Evolutionary conservation across 2,329 filamentous ascomycete genomes (phyloP).

Genomic region (Cordyceps fumosorosea): DNA sequence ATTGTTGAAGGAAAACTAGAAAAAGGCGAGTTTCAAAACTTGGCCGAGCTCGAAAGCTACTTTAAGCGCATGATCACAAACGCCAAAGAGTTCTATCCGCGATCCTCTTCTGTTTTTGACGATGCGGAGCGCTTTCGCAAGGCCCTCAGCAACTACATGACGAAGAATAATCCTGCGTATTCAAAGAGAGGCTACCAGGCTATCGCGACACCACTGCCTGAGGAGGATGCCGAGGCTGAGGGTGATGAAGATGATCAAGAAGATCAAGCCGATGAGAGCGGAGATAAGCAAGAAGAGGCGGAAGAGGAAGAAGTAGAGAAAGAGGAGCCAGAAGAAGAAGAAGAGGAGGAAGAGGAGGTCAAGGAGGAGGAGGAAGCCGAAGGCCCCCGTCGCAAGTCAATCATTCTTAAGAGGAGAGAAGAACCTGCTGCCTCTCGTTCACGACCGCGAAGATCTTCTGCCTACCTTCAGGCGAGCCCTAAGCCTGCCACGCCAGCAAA

Average conservation of each 20-base stretch:
- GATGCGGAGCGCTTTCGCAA: conserved; percentile 85
- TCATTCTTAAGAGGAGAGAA: conserved; percentile 29
- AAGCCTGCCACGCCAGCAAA: conserved; percentile 33
- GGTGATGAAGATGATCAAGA: conserved; percentile 24
- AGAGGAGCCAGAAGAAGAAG: conserved; percentile 28
- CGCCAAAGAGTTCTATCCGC: conserved; percentile 76
- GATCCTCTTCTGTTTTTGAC: conserved; percentile 64
- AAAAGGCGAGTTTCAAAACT: conserved; percentile 58
- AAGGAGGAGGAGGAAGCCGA: conserved; percentile 27
- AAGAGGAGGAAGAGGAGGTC: conserved; percentile 23
- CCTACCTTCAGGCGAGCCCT: conserved; percentile 25
- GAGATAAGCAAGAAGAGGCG: conserved; percentile 16
- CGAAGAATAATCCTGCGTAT: conserved; percentile 79
- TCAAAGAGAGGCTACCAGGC: conserved; percentile 60
- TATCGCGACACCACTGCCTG: conserved; percentile 65
- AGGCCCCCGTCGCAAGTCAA: conserved; percentile 21
- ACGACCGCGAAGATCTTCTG: conserved; percentile 28
- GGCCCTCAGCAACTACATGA: conserved; percentile 82
- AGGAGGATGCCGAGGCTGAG: conserved; percentile 30
- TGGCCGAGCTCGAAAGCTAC: conserved; percentile 74
- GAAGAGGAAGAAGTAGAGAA: conserved; percentile 33
- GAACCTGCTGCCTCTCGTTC: conserved; percentile 23
- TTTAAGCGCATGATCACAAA: conserved; percentile 85
- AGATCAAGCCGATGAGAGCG: conserved; percentile 27
- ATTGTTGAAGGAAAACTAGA: conserved; percentile 70